phyloP scores from a whole-genome alignment of 2,329 filamentous ascomycete species.

The Corynespora cassiicola region DNA sequence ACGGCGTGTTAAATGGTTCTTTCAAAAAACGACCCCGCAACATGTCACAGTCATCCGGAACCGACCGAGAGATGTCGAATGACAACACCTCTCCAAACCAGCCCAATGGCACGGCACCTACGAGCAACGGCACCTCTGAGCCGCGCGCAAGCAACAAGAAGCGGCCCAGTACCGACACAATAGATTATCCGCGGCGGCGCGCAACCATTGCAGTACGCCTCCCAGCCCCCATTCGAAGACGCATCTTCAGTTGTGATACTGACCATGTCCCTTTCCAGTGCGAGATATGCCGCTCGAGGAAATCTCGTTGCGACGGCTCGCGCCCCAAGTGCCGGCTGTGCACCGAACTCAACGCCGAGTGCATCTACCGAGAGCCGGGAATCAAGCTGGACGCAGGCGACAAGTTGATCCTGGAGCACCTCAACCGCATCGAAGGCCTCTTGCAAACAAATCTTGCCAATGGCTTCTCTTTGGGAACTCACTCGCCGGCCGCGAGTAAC shows the following conservation, averaged over 20 bases:
- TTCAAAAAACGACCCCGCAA: constrained; percentile 49
- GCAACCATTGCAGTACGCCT: constrained; percentile 49
- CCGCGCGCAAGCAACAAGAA: constrained; percentile 41
- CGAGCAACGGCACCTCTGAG: constrained; percentile 39
- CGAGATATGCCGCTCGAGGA: constrained; percentile 80
- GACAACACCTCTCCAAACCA: constrained; percentile 33
- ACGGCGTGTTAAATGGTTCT: constrained; percentile 32
- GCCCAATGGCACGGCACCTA: constrained; percentile 36
- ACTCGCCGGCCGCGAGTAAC: constrained; percentile 55
- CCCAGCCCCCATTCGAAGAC: no score
- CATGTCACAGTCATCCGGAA: constrained; percentile 51
- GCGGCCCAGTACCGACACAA: constrained; percentile 48
- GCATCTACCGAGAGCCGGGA: constrained; percentile 82
- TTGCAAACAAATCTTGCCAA: constrained; percentile 73
- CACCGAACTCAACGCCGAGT: constrained; percentile 80
- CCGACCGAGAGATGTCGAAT: constrained; percentile 47
- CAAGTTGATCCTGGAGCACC: constrained; percentile 81
- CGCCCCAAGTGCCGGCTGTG: constrained; percentile 87
- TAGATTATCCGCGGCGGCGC: constrained; percentile 50
- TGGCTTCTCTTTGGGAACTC: constrained; percentile 63
- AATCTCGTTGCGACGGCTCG: constrained; percentile 79
- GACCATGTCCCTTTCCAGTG: constrained; percentile 66
- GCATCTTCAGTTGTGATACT: no score
- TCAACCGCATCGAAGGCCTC: constrained; percentile 78
- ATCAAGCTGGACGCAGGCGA: constrained; percentile 88